A percentile compares a stretch with the other conserved stretches of the same genome.
Conservation (phyloP, 2,329 filamentous ascomycete genomes). For the Neopestalotiopsis sp. region DNA sequence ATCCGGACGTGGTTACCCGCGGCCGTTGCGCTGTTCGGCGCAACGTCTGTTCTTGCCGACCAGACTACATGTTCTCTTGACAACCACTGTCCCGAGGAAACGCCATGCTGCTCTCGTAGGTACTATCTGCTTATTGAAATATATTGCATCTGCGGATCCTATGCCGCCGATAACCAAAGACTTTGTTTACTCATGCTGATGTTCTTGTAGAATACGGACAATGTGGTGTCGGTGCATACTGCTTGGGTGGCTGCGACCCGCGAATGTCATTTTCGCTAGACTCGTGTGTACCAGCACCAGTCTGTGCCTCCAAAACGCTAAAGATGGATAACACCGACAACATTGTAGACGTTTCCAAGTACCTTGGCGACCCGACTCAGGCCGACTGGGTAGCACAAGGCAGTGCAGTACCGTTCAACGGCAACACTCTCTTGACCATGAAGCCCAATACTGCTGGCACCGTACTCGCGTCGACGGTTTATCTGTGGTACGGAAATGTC, state of each 20-base stretch:
- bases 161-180: neutral
- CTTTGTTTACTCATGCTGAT: neutral
- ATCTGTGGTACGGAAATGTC: slow-evolving; percentile 97
- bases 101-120: slow-evolving; percentile 84
- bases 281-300: slow-evolving; percentile 83
- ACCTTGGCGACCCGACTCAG: slow-evolving; percentile 81
- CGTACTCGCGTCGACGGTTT: slow-evolving; percentile 80
- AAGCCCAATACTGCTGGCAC: slow-evolving; percentile 84
- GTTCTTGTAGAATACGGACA: slow-evolving; percentile 77
- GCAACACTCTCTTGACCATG: slow-evolving; percentile 87
- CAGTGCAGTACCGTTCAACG: slow-evolving; percentile 69
- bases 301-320: slow-evolving; percentile 78
- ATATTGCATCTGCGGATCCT: too few relatives aligned
- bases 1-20: slow-evolving; percentile 35
- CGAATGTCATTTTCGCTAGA: slow-evolving; percentile 82
- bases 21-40: slow-evolving; percentile 46
- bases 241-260: slow-evolving; percentile 93
- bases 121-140: slow-evolving; percentile 30
- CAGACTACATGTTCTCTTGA: slow-evolving; percentile 50
- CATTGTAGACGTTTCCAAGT: slow-evolving; percentile 75
- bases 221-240: slow-evolving; percentile 94
- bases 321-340: slow-evolving; percentile 75
- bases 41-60: slow-evolving; percentile 42
- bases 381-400: slow-evolving; percentile 92
- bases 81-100: slow-evolving; percentile 71